phyloP scores from a whole-genome alignment of 257 asterid genomes.

The Gynochthodes officinalis region DNA sequence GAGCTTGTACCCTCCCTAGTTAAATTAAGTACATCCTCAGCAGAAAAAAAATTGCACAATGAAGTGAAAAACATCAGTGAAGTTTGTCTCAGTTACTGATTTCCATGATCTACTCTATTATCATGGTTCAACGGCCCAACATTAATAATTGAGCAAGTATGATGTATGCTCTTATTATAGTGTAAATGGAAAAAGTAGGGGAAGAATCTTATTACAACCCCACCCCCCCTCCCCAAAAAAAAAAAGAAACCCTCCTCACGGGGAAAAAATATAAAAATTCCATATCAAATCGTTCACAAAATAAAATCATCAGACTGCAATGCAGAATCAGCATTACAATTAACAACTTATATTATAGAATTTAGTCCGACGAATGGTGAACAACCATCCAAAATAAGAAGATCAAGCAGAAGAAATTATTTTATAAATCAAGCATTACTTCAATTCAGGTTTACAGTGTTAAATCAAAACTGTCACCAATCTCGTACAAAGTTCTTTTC shows the following conservation, averaged over 20 bases:
- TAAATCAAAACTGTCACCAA: not conserved
- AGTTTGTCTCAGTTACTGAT: not conserved
- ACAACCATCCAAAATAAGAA: not conserved
- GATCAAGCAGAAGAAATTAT: not conserved
- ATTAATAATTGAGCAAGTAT: too few relatives aligned
- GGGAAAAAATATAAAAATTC: too few relatives aligned
- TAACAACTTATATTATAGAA: not conserved
- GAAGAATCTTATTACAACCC: too few relatives aligned
- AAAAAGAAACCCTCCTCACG: too few relatives aligned
- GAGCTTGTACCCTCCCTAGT: not conserved
- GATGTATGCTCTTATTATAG: too few relatives aligned
- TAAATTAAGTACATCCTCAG: not conserved
- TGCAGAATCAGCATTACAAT: not conserved
- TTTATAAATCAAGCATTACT: not conserved
- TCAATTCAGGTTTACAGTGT: constrained; percentile 3
- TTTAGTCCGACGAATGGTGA: not conserved
- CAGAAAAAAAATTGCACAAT: not conserved
- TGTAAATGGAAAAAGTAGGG: too few relatives aligned
- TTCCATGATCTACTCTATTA: not conserved
- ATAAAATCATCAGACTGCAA: too few relatives aligned
- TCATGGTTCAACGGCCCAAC: not conserved
- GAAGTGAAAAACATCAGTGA: not conserved
- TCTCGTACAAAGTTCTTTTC: not conserved
- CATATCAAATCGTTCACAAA: not conserved
- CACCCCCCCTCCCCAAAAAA: too few relatives aligned